These are phyloP conservation scores for Triglochin maritima DNA, from an alignment of 106 monocot genomes.

Conservation along the genomic window DNA sequence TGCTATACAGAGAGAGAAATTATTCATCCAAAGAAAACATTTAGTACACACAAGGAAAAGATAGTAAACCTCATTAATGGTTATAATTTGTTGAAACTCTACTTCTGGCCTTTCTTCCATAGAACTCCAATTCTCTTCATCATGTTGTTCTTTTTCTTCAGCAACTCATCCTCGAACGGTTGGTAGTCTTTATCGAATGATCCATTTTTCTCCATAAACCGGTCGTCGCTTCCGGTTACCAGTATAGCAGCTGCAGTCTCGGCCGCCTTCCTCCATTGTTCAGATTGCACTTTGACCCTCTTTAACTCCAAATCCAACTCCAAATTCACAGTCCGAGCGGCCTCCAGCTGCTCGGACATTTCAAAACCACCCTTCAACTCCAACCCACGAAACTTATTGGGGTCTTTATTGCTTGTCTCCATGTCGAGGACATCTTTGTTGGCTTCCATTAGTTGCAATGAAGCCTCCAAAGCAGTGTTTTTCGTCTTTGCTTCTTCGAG, in stretches of 20 bases:
- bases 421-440: conserved; percentile 43
- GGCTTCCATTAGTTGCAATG: conserved; percentile 16
- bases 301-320: conserved; percentile 68
- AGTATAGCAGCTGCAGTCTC: conserved; percentile 75
- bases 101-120: conserved; percentile 82
- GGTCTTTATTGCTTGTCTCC: conserved; percentile 29
- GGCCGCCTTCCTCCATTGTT: conserved; percentile 97
- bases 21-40: background rate
- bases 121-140: conserved; percentile 59
- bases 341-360: conserved; percentile 48
- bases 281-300: conserved; percentile 60
- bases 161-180: conserved; percentile 34
- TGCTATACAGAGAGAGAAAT: no score
- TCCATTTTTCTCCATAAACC: conserved; percentile 34
- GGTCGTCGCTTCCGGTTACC: conserved; percentile 23
- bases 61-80: no score
- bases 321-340: conserved; percentile 34
- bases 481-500: conserved; percentile 22
- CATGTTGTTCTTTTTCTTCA: conserved; percentile 48
- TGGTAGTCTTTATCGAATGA: conserved; percentile 39
- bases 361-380: conserved; percentile 20
- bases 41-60: background rate
- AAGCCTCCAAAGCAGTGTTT: conserved; percentile 16
- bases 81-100: background rate
- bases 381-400: background rate